These are phyloP conservation scores for Phytophthora agathidicida DNA, from an alignment of 352 stramenopile species.

Conservation along the genomic window DNA sequence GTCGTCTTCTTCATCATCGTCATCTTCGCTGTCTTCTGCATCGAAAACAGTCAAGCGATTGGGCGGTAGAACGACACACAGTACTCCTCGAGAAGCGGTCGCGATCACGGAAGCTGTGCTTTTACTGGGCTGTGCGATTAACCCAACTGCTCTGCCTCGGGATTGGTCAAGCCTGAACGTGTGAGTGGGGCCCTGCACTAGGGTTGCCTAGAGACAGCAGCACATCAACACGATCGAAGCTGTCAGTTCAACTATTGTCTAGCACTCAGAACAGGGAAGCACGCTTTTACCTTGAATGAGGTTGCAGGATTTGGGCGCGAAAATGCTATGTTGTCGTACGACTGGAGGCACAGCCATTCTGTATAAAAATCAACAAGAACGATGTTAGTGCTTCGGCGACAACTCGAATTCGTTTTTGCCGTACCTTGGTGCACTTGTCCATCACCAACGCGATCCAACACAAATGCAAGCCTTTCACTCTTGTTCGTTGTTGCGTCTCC, in stretches of 20 bases:
- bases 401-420: neutral
- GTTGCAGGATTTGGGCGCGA: neutral
- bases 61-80: constrained; percentile 47
- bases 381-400: constrained; percentile 5
- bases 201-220: constrained; percentile 10
- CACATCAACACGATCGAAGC: neutral
- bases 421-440: constrained; percentile 31
- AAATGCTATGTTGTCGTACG: constrained; percentile 45
- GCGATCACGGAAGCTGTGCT: constrained; percentile 37
- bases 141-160: constrained; percentile 27
- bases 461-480: constrained; percentile 38
- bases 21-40: constrained; percentile 59
- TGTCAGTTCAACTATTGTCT: constrained; percentile 10
- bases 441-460: constrained; percentile 16
- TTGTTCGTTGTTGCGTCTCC: constrained; percentile 35
- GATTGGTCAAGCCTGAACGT: constrained; percentile 23
- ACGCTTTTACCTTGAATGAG: constrained; percentile 24
- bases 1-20: constrained; percentile 38
- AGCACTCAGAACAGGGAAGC: neutral
- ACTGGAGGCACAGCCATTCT: constrained; percentile 54
- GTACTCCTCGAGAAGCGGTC: constrained; percentile 56
- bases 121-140: neutral
- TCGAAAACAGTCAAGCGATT: constrained; percentile 59
- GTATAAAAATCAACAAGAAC: constrained; percentile 4
- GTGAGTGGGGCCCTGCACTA: constrained; percentile 12